These are phyloP conservation scores for Medicago arabica DNA, from an alignment of 306 rosid genomes.

Conservation along the genomic window DNA sequence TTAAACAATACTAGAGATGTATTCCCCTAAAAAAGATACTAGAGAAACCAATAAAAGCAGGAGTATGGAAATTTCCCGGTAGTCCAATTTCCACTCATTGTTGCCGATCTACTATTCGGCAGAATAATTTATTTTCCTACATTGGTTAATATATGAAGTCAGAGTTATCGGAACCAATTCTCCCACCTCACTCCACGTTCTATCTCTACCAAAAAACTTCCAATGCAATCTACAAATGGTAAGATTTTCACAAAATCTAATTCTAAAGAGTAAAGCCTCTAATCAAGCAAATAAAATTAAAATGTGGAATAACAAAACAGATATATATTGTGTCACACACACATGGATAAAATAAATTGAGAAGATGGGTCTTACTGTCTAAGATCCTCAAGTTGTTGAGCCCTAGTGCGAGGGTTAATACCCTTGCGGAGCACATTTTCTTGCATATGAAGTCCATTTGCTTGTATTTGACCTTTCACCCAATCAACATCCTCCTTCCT, in stretches of 20 bases:
- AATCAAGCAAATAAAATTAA: not conserved
- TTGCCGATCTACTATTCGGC: not conserved
- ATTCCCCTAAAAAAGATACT: no score
- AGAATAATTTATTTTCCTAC: not conserved
- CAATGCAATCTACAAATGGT: slow-evolving; percentile 13
- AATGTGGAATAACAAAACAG: slow-evolving; percentile 22
- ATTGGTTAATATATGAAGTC: not conserved
- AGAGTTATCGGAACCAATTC: slow-evolving; percentile 21
- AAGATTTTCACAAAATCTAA: slow-evolving; percentile 4
- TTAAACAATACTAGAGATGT: not conserved
- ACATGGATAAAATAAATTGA: slow-evolving; percentile 4
- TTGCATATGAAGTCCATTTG: slow-evolving; percentile 83
- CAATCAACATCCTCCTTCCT: slow-evolving; percentile 81
- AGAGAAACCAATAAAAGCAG: not conserved
- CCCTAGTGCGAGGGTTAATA: slow-evolving; percentile 85
- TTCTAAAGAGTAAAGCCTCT: slow-evolving; percentile 16
- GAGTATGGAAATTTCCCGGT: not conserved
- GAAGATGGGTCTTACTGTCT: slow-evolving; percentile 54
- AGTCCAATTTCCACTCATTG: not conserved
- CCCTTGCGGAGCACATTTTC: slow-evolving; percentile 91
- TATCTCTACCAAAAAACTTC: slow-evolving; percentile 16
- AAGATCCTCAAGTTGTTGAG: slow-evolving; percentile 86
- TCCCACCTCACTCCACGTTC: not conserved
- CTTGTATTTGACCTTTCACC: slow-evolving; percentile 79
- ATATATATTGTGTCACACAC: not conserved